phyloP scores from a whole-genome alignment of 2,329 filamentous ascomycete genomes.

The Diplocarpon rosae region DNA sequence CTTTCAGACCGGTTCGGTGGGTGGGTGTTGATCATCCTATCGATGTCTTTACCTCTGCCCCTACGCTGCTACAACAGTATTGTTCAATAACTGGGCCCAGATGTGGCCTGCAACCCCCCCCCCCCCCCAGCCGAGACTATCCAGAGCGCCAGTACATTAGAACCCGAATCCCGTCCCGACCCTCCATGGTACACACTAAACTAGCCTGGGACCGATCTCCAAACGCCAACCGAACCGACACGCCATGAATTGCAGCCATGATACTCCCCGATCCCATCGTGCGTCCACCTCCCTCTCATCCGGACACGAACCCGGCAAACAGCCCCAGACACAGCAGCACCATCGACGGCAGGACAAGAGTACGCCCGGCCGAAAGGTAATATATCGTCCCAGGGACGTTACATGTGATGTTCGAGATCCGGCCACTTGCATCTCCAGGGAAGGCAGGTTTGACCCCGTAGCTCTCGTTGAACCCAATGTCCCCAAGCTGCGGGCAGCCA shows the following conservation, averaged over 20 bases:
- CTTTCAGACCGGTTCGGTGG: too few relatives aligned
- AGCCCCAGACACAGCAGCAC: slow-evolving; percentile 8
- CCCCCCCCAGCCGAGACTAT: too few relatives aligned
- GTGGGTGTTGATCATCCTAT: too few relatives aligned
- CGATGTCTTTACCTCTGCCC: too few relatives aligned
- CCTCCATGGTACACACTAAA: too few relatives aligned
- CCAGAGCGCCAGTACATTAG: too few relatives aligned
- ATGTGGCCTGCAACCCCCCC: too few relatives aligned
- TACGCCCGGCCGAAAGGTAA: slow-evolving; percentile 36
- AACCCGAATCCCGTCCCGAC: too few relatives aligned
- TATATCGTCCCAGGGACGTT: slow-evolving; percentile 52
- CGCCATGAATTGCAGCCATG: slow-evolving; percentile 11
- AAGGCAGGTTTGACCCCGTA: slow-evolving; percentile 31
- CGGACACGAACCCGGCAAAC: slow-evolving; percentile 12
- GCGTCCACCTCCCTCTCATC: slow-evolving; percentile 4
- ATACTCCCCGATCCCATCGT: too few relatives aligned
- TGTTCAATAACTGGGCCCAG: too few relatives aligned
- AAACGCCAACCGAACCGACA: background rate
- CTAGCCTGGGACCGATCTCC: too few relatives aligned
- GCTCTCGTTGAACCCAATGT: slow-evolving; percentile 34
- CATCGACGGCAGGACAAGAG: slow-evolving; percentile 40
- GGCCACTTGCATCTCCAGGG: slow-evolving; percentile 24
- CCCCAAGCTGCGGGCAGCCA: slow-evolving; percentile 48
- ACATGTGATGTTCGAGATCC: slow-evolving; percentile 34
- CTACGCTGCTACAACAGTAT: too few relatives aligned